Evolutionary conservation across 2,329 filamentous ascomycete genomes (phyloP), one percentile per base, ranked within the genome.

Genomic region (Dendrostoma leiphaemia): DNA sequence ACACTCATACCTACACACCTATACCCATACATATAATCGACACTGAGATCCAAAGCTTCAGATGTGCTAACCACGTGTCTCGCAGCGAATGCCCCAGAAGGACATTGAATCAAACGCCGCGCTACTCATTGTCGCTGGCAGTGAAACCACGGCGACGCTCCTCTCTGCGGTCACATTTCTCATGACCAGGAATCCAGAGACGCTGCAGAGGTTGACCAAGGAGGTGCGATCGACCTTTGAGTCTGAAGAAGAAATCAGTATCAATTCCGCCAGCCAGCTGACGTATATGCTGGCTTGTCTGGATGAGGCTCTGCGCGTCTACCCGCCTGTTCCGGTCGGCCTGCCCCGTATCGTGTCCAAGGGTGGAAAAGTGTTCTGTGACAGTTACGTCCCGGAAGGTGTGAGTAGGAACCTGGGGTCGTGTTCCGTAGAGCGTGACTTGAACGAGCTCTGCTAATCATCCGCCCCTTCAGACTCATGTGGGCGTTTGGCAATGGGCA

Each of bases 271-370:
- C 1, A 49, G 57, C 29, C 54, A 59, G 6, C 61, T 74, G 0
- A 48, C 59, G 6, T 77, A 76, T 41, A 62, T 76, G 50, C 56
- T 64, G 10, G 73, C 73, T 2, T 65, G 62, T 44, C 59, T 76
- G 12, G 64, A 74, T 6, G 74, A 77, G 59, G 63, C 64, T 5
- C 54, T 77, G 34, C 67, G 74, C 6, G 60, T 72, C 41, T 75
- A 73, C 49, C 71, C 74, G 6, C 62, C 63, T 15, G 53, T 61
- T 0, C 44, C 58, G 2, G 23, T 34, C 9, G 60, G 58, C 6
- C 26, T 61, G 19, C 53, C 54, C 1, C 59, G 62, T 0, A 26
- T 57, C 1, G 55, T 59, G 2, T 54, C 61, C 3, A 37, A 28
- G 13, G 62, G 56, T n/a, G 61, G 62, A 3, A 56, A 44, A 9